A percentile compares a stretch with the other conserved stretches of the same genome.
phyloP scores from a whole-genome alignment of 805 yeast genomes.

The Kazachstania viticola region DNA sequence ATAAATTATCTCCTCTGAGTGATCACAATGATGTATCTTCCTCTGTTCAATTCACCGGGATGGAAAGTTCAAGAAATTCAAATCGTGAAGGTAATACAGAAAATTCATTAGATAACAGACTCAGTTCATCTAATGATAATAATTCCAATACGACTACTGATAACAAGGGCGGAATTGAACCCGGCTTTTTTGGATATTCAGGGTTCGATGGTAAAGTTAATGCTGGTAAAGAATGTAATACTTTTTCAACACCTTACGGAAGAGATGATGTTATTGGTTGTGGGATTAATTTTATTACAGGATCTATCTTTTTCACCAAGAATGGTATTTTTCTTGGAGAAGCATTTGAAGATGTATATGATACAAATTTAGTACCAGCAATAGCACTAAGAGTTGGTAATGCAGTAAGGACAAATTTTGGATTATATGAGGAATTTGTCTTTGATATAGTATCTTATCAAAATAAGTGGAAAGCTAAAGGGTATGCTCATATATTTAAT shows the following conservation, averaged over 20 bases:
- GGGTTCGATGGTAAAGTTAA: conserved; percentile 23
- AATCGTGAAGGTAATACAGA: background rate
- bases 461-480: conserved; percentile 31
- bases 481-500: conserved; percentile 23
- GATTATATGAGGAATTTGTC: conserved; percentile 40
- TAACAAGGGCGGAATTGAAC: conserved; percentile 8
- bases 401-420: conserved; percentile 28
- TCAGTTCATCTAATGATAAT: background rate
- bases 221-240: conserved; percentile 12
- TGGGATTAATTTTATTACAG: conserved; percentile 61
- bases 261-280: conserved; percentile 65
- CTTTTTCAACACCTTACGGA: conserved; percentile 30
- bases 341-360: conserved; percentile 38
- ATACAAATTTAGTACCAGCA: conserved; percentile 35
- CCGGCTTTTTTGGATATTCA: conserved; percentile 20
- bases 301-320: conserved; percentile 62
- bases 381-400: conserved; percentile 31
- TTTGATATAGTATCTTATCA: conserved; percentile 51
- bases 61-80: background rate
- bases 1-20: conserved; percentile 8
- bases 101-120: background rate
- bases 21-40: conserved; percentile 1
- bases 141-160: background rate
- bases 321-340: conserved; percentile 59
- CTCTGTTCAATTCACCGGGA: conserved; percentile 3